Evolutionary conservation across 2,329 filamentous ascomycete genomes (phyloP).

Genomic region (Stromatinia cepivora): DNA sequence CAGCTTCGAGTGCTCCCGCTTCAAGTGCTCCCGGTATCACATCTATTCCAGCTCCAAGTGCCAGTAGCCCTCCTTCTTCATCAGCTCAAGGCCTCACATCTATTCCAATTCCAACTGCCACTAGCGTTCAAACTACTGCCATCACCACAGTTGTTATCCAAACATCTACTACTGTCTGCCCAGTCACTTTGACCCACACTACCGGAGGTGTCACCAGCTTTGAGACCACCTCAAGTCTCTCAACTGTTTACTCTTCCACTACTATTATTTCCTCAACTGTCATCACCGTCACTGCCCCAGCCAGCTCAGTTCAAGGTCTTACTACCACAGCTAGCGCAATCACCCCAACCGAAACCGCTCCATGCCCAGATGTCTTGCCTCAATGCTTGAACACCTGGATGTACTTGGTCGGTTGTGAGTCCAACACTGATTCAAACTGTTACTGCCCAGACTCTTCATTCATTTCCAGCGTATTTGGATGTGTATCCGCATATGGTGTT

Average conservation of each 20-base stretch:
- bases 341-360: conserved; percentile 45
- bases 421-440: conserved; percentile 81
- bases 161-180: conserved; percentile 39
- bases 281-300: conserved; percentile 29
- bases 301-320: conserved; percentile 14
- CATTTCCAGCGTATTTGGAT: conserved; percentile 76
- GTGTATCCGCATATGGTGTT: conserved; percentile 74
- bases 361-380: conserved; percentile 68
- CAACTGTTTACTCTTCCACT: conserved; percentile 42
- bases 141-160: conserved; percentile 31
- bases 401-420: conserved; percentile 68
- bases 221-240: conserved; percentile 35
- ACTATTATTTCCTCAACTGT: conserved; percentile 24
- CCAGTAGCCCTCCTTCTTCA: background rate
- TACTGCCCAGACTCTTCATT: conserved; percentile 82
- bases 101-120: background rate
- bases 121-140: conserved; percentile 28
- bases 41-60: too few species aligned
- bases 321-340: conserved; percentile 30
- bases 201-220: conserved; percentile 30
- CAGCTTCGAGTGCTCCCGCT: too few species aligned
- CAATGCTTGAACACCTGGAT: conserved; percentile 93
- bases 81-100: background rate
- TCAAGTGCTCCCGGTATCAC: too few species aligned
- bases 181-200: conserved; percentile 35